A percentile compares a stretch with the other conserved stretches of the same genome.
Evolutionary conservation across 768 basidiomycete genomes (phyloP).

Genomic region (Termitomyces sp.): DNA sequence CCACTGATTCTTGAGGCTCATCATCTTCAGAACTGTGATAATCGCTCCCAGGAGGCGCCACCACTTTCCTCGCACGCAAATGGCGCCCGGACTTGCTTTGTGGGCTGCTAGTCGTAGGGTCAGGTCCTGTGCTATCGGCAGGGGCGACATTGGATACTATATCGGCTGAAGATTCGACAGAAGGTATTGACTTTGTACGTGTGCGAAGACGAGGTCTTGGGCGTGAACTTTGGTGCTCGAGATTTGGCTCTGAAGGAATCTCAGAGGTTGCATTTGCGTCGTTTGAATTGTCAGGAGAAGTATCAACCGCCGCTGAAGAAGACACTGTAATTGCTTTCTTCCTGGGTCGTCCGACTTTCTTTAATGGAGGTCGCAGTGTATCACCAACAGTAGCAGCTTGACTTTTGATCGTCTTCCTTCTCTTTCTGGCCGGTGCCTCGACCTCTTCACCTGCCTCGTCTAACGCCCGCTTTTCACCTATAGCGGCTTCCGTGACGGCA

Average conservation of each 20-base stretch:
- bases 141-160: background rate
- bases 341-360: background rate
- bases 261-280: background rate
- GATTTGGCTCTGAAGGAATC: background rate
- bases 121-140: background rate
- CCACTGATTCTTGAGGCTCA: background rate
- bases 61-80: slow-evolving; percentile 4
- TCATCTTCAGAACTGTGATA: background rate
- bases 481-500: background rate
- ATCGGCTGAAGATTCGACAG: background rate
- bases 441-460: background rate
- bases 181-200: background rate
- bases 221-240: background rate
- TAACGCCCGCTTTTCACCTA: background rate
- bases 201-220: slow-evolving; percentile 1
- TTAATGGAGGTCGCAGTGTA: background rate
- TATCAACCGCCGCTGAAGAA: background rate
- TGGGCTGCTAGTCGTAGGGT: too few relatives aligned
- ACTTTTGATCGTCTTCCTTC: slow-evolving; percentile 4
- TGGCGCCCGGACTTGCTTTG: background rate
- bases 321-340: background rate
- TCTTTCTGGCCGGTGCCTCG: slow-evolving; percentile 11
- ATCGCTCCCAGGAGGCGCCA: background rate
- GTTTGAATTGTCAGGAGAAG: background rate
- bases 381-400: background rate